These are phyloP conservation scores for Nakazawaea ishiwadae DNA, from an alignment of 805 yeast species.

Conservation along the genomic window DNA sequence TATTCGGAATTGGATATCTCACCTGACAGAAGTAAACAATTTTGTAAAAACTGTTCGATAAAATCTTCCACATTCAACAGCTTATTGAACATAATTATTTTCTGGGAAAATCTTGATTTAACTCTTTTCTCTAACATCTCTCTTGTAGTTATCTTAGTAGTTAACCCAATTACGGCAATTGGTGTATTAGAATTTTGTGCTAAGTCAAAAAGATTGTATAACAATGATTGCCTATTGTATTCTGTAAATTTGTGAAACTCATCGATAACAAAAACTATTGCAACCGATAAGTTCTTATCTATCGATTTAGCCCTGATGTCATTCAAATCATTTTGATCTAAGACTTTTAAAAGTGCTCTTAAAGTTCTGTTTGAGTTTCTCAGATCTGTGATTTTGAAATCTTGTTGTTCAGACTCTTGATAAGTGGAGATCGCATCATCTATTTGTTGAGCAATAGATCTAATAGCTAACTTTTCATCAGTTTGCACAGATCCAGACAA, in stretches of 20 bases:
- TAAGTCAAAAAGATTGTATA: slow-evolving; percentile 85
- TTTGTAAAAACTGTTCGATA: slow-evolving; percentile 38
- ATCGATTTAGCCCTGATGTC: slow-evolving; percentile 24
- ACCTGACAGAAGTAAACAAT: slow-evolving; percentile 27
- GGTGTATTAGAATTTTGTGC: slow-evolving; percentile 68
- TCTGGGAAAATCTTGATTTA: slow-evolving; percentile 80
- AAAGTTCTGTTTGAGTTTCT: slow-evolving; percentile 10
- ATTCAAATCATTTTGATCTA: slow-evolving; percentile 18
- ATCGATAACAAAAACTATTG: slow-evolving; percentile 77
- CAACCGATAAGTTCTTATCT: slow-evolving; percentile 27
- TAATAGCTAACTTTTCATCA: slow-evolving; percentile 74
- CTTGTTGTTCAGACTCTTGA: slow-evolving; percentile 10
- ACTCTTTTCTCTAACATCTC: slow-evolving; percentile 90
- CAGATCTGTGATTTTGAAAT: slow-evolving; percentile 12
- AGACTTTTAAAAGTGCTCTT: slow-evolving; percentile 21
- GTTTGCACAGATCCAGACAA: slow-evolving; percentile 69
- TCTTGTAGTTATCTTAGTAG: slow-evolving; percentile 68
- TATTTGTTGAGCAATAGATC: slow-evolving; percentile 82
- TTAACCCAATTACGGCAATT: slow-evolving; percentile 75
- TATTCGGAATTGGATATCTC: slow-evolving; percentile 16
- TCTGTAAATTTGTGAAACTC: slow-evolving; percentile 78
- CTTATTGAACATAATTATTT: slow-evolving; percentile 58
- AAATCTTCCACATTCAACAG: slow-evolving; percentile 45
- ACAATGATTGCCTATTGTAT: slow-evolving; percentile 70
- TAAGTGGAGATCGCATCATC: slow-evolving; percentile 34